Evolutionary conservation across 805 yeast species (phyloP).

Genomic region (Ogataea haglerorum): DNA sequence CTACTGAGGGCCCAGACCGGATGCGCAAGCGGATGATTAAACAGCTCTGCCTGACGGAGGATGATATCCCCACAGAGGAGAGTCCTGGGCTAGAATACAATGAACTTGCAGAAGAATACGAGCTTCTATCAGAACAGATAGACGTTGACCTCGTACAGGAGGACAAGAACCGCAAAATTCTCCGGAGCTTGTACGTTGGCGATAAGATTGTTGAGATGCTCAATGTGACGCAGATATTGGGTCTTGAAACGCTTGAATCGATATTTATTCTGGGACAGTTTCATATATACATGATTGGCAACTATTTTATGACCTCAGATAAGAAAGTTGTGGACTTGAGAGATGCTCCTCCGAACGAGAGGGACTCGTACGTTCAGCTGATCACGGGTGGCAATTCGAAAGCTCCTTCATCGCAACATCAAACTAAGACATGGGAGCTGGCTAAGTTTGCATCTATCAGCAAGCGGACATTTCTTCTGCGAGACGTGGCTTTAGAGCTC

Average conservation of each 20-base stretch:
- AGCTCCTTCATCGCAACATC: constrained; percentile 34
- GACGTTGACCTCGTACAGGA: constrained; percentile 40
- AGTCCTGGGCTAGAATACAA: not conserved
- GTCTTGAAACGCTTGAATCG: constrained; percentile 74
- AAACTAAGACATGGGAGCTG: constrained; percentile 58
- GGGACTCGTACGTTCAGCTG: constrained; percentile 69
- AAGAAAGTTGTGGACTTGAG: constrained; percentile 60
- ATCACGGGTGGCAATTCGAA: constrained; percentile 38
- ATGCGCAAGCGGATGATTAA: constrained; percentile 61
- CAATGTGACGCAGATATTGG: constrained; percentile 74
- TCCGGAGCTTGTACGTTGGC: constrained; percentile 63
- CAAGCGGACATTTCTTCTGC: constrained; percentile 67
- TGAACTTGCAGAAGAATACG: constrained; percentile 24
- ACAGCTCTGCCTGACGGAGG: constrained; percentile 2
- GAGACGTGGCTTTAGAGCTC: constrained; percentile 80
- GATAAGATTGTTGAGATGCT: constrained; percentile 70
- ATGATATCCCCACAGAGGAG: constrained; percentile 33
- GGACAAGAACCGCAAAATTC: constrained; percentile 71
- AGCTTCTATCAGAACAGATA: constrained; percentile 41
- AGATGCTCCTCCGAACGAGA: constrained; percentile 57
- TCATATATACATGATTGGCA: constrained; percentile 65
- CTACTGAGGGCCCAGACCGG: constrained; percentile 66
- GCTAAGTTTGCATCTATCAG: constrained; percentile 59
- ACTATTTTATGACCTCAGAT: constrained; percentile 54
- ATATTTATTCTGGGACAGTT: constrained; percentile 64